Evolutionary conservation across 1,284 basidiomycete species (phyloP), one percentile per base, ranked within the genome.

Genomic region (Gastroboletus turbinatus): DNA sequence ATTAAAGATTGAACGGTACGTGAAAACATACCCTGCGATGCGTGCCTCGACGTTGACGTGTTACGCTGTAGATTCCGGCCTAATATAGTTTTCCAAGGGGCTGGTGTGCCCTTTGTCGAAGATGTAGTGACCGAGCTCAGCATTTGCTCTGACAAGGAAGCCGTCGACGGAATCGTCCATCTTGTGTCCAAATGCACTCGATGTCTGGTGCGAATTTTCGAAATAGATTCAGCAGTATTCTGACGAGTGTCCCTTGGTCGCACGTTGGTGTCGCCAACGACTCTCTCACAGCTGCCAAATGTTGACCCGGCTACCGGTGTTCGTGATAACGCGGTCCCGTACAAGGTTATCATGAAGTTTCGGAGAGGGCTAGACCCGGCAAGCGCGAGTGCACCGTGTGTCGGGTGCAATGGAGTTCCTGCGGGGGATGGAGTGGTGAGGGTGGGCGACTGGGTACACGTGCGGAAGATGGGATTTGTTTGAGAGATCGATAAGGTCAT

Each of bases 241-340:
- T 57, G 47, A 69, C 25, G 30, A 27, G 25, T 19, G 14, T 53
- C 14, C n/a, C 29, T 33, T n/a, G 57, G 32, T 44, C 21, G 5
- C 39, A 45, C 58, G 38, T 33, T 53, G 44, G 51, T 43, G 46
- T 10, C 44, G 29, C n/a, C 30, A 29, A 39, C 53, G 47, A 38
- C 51, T 59, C 51, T 59, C 44, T 58, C 60, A 52, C 64, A 90
- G 88, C 73, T 92, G 39, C 88, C 88, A 17, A 91, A 91, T 60
- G 80, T 92, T 13, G 81, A 82, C 63, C 79, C 84, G 0, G 72
- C 75, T 21, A 85, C 82, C 2, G 89, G 87, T 32, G 67, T 79
- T 27, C 78, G 82, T n/a, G 88, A 91, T 63, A 77, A 76, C 21
- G 85, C 87, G 1, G 86, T 91, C 4, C 89, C 89, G 5, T 88